phyloP scores from a whole-genome alignment of 2,329 filamentous ascomycete genomes.

The Cladosporium sp. region DNA sequence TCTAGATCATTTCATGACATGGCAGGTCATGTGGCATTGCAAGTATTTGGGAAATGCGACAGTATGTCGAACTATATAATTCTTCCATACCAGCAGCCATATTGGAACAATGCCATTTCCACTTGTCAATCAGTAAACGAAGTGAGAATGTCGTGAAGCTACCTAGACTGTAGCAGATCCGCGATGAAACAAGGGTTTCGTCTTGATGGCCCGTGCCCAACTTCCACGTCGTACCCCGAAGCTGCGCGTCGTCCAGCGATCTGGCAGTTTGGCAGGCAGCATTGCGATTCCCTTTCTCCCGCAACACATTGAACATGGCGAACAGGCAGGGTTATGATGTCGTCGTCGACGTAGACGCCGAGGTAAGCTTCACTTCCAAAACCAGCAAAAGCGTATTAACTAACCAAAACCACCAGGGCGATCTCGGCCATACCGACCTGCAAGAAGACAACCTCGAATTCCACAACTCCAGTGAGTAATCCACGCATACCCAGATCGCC shows the following conservation, averaged over 20 bases:
- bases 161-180: too few relatives aligned
- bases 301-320: conserved; percentile 21
- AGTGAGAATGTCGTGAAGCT: too few relatives aligned
- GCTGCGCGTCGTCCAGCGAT: neutral
- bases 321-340: conserved; percentile 85
- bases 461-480: conserved; percentile 70
- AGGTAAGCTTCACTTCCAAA: conserved; percentile 50
- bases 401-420: conserved; percentile 50
- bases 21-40: too few relatives aligned
- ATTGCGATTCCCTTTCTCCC: neutral
- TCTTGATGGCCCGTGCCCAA: neutral
- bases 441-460: conserved; percentile 95
- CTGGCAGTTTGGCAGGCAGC: neutral
- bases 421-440: conserved; percentile 95
- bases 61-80: too few relatives aligned
- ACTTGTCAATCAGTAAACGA: too few relatives aligned
- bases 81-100: too few relatives aligned
- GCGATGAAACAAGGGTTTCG: too few relatives aligned
- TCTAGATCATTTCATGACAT: too few relatives aligned
- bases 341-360: conserved; percentile 93
- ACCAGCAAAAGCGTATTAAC: neutral
- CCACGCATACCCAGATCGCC: neutral
- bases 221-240: neutral
- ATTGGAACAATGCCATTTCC: too few relatives aligned
- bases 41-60: too few relatives aligned